A percentile compares a stretch with the other conserved stretches of the same genome.
Conservation (phyloP, 2,329 filamentous ascomycete genomes). For the Didymella exigua region DNA sequence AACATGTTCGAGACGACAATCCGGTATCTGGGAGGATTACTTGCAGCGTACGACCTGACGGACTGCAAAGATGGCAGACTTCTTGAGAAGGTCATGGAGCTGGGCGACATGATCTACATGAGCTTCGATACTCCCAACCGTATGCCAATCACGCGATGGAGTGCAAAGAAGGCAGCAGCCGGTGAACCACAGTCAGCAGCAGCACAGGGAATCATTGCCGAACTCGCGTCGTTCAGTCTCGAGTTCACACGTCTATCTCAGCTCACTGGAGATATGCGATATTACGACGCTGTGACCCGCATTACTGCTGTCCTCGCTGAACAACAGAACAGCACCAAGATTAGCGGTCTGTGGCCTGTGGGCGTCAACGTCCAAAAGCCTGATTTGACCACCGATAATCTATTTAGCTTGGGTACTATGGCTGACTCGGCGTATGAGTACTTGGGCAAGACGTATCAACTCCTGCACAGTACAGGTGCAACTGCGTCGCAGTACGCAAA, state of each 20-base stretch:
- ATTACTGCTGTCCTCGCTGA: slow-evolving; percentile 47
- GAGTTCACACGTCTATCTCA: slow-evolving; percentile 53
- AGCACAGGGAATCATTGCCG: slow-evolving; percentile 47
- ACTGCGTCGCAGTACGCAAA: slow-evolving; percentile 51
- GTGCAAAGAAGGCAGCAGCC: slow-evolving; percentile 20
- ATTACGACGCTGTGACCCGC: slow-evolving; percentile 51
- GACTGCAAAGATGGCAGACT: slow-evolving; percentile 55
- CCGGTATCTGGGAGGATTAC: slow-evolving; percentile 70
- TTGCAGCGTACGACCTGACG: slow-evolving; percentile 70
- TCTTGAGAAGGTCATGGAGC: slow-evolving; percentile 64
- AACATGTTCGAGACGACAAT: slow-evolving; percentile 74
- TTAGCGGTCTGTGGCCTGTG: slow-evolving; percentile 53
- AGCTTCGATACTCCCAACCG: slow-evolving; percentile 69
- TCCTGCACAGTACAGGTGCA: slow-evolving; percentile 26
- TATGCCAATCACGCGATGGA: slow-evolving; percentile 59
- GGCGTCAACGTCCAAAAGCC: slow-evolving; percentile 25
- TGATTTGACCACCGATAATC: slow-evolving; percentile 48
- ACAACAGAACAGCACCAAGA: slow-evolving; percentile 48
- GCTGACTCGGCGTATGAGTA: slow-evolving; percentile 45
- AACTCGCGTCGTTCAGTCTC: slow-evolving; percentile 52
- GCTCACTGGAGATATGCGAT: slow-evolving; percentile 51
- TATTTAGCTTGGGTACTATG: slow-evolving; percentile 40
- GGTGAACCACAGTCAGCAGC: slow-evolving; percentile 45
- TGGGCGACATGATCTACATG: slow-evolving; percentile 66
- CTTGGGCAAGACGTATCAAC: slow-evolving; percentile 41